phyloP scores from a whole-genome alignment of 371 early-diverging fungal genomes.

The Mycotypha africana region DNA sequence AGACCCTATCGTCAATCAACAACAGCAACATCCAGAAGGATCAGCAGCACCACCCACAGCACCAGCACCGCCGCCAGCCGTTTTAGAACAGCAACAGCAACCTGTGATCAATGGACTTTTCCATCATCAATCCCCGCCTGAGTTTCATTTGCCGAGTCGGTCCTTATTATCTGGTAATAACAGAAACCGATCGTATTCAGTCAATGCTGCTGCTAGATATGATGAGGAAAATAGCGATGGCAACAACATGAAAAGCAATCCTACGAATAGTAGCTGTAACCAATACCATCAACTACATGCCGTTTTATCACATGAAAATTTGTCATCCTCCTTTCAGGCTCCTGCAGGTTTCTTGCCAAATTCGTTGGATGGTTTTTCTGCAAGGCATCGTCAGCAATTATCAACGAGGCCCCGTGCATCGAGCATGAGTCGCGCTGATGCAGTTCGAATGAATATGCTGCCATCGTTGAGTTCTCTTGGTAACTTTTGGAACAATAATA shows the following conservation, averaged over 20 bases:
- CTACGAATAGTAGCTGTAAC: too few species aligned
- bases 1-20: conserved; percentile 40
- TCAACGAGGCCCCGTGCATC: conserved; percentile 62
- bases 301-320: neutral
- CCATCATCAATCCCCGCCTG: conserved; percentile 31
- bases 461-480: too few species aligned
- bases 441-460: conserved; percentile 13
- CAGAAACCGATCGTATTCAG: conserved; percentile 70
- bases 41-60: conserved; percentile 23
- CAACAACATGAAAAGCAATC: too few species aligned
- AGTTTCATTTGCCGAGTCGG: conserved; percentile 32
- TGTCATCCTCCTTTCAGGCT: conserved; percentile 23
- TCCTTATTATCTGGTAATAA: conserved; percentile 37
- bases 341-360: conserved; percentile 7
- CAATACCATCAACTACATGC: too few species aligned
- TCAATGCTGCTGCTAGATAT: conserved; percentile 60
- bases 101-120: conserved; percentile 10
- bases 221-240: conserved; percentile 7
- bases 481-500: too few species aligned
- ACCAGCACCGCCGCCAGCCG: too few species aligned
- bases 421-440: conserved; percentile 56
- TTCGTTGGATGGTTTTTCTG: conserved; percentile 40
- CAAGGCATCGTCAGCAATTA: conserved; percentile 41
- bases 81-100: conserved; percentile 9
- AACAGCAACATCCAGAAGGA: too few species aligned